These are phyloP conservation scores for Cnidoscolus chayamansa DNA, from an alignment of 441 rosid species.

Conservation along the genomic window DNA sequence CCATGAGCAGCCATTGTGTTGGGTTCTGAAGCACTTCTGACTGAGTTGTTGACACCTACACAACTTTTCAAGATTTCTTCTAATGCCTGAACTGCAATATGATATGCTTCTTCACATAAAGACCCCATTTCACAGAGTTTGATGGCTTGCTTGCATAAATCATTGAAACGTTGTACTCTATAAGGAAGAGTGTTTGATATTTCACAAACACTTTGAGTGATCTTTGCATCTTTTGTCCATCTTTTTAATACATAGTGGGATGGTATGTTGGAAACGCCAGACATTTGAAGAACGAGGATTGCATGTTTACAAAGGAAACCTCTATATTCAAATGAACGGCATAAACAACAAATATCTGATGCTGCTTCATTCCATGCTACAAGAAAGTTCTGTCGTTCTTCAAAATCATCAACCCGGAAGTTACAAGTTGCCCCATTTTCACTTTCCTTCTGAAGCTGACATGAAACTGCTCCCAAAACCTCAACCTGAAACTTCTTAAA, in stretches of 20 bases:
- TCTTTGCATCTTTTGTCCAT: slow-evolving; percentile 54
- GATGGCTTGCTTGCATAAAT: slow-evolving; percentile 51
- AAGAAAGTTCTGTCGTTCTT: slow-evolving; percentile 36
- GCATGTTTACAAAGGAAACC: slow-evolving; percentile 70
- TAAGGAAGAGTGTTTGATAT: slow-evolving; percentile 20
- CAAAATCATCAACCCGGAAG: slow-evolving; percentile 50
- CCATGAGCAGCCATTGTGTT: slow-evolving; percentile 28
- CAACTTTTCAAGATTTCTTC: slow-evolving; percentile 42
- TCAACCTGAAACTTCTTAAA: slow-evolving; percentile 68
- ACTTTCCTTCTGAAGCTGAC: slow-evolving; percentile 45
- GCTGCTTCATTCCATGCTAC: slow-evolving; percentile 43
- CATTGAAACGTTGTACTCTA: slow-evolving; percentile 54
- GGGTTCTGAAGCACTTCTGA: slow-evolving; percentile 31
- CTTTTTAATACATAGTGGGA: slow-evolving; percentile 50
- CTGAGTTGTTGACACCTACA: slow-evolving; percentile 31
- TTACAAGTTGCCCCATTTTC: slow-evolving; percentile 35
- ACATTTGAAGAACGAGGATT: slow-evolving; percentile 56
- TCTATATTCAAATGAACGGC: slow-evolving; percentile 54
- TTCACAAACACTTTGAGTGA: slow-evolving; percentile 25
- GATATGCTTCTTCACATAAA: slow-evolving; percentile 52
- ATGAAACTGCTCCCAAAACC: slow-evolving; percentile 52
- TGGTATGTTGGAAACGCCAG: slow-evolving; percentile 52
- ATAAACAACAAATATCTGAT: slow-evolving; percentile 46
- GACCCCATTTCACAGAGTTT: slow-evolving; percentile 55
- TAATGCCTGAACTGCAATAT: slow-evolving; percentile 42